These are phyloP conservation scores for Pyrenula aspistea DNA, from an alignment of 495 filamentous ascomycete species.

Conservation along the genomic window DNA sequence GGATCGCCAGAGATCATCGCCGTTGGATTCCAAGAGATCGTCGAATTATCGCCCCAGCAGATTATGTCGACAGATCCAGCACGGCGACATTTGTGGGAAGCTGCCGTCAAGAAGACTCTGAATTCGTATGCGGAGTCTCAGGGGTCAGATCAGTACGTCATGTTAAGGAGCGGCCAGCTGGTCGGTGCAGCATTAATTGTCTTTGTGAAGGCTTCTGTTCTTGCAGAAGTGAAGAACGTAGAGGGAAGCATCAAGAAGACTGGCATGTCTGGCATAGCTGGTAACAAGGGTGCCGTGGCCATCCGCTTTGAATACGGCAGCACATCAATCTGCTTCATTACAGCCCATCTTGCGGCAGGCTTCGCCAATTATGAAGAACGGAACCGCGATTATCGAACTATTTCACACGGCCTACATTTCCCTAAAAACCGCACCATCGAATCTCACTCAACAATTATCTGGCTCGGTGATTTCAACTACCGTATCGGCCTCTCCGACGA, in stretches of 20 bases:
- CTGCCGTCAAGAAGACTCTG: slow-evolving; percentile 62
- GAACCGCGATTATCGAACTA: slow-evolving; percentile 86
- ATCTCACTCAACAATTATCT: slow-evolving; percentile 89
- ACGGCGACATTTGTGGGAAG: slow-evolving; percentile 76
- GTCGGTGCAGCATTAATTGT: slow-evolving; percentile 88
- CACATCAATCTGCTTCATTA: slow-evolving; percentile 89
- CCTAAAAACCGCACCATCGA: slow-evolving; percentile 82
- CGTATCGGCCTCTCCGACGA: slow-evolving; percentile 80
- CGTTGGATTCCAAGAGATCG: slow-evolving; percentile 95
- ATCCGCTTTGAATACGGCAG: slow-evolving; percentile 94
- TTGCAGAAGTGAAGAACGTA: slow-evolving; percentile 84
- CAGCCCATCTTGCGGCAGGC: slow-evolving; percentile 90
- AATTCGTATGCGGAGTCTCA: slow-evolving; percentile 52
- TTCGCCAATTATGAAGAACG: slow-evolving; percentile 96
- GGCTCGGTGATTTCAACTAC: slow-evolving; percentile 99
- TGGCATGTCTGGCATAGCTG: slow-evolving; percentile 91
- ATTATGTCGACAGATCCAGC: slow-evolving; percentile 97
- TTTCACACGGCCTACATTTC: slow-evolving; percentile 76
- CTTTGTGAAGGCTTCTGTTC: slow-evolving; percentile 66
- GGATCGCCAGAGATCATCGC: slow-evolving; percentile 66
- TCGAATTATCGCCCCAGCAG: slow-evolving; percentile 90
- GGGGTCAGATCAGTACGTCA: slow-evolving; percentile 67
- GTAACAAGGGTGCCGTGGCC: slow-evolving; percentile 96
- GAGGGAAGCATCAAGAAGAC: slow-evolving; percentile 97
- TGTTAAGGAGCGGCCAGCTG: slow-evolving; percentile 84